A percentile compares a stretch with the other conserved stretches of the same genome.
Conservation (phyloP, 805 yeast species). For the Myxozyma neotropica region DNA sequence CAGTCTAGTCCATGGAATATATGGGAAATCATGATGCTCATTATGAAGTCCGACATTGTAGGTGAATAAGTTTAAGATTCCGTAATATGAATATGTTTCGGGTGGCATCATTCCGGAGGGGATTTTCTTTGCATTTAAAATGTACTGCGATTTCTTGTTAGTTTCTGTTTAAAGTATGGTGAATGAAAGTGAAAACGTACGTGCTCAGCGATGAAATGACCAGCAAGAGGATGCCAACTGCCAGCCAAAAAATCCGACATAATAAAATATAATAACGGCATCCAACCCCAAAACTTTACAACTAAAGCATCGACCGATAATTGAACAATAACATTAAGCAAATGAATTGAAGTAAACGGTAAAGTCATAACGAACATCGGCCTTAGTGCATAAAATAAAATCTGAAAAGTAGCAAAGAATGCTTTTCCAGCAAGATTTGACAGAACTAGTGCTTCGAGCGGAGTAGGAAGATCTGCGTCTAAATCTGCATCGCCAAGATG, state of each 20-base stretch:
- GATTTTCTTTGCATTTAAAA: slow-evolving; percentile 2
- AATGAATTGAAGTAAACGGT: slow-evolving; percentile 72
- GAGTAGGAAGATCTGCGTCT: slow-evolving; percentile 88
- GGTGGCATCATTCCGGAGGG: slow-evolving; percentile 51
- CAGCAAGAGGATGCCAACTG: slow-evolving; percentile 90
- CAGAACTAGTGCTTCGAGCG: slow-evolving; percentile 69
- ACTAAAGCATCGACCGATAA: slow-evolving; percentile 59
- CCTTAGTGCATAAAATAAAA: slow-evolving; percentile 83
- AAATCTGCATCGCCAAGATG: slow-evolving; percentile 79
- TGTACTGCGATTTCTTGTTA: slow-evolving; percentile 2
- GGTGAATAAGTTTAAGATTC: slow-evolving; percentile 70
- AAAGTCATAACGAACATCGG: slow-evolving; percentile 84
- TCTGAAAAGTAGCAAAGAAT: slow-evolving; percentile 82
- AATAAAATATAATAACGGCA: slow-evolving; percentile 65
- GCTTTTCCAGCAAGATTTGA: slow-evolving; percentile 84
- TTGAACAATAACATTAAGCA: slow-evolving; percentile 64
- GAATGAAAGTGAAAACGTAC: slow-evolving; percentile 43
- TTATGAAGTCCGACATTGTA: slow-evolving; percentile 95
- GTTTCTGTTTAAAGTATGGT: too few species aligned
- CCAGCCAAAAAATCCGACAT: slow-evolving; percentile 86
- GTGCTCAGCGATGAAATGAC: slow-evolving; percentile 95
- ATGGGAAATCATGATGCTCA: slow-evolving; percentile 96
- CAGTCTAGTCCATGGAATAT: slow-evolving; percentile 83
- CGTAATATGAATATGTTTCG: slow-evolving; percentile 89
- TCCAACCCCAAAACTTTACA: slow-evolving; percentile 63